Base-by-base conservation (phyloP, 192 early-diverging fungal genomes). In the Coemansia nantahalensis region DNA sequence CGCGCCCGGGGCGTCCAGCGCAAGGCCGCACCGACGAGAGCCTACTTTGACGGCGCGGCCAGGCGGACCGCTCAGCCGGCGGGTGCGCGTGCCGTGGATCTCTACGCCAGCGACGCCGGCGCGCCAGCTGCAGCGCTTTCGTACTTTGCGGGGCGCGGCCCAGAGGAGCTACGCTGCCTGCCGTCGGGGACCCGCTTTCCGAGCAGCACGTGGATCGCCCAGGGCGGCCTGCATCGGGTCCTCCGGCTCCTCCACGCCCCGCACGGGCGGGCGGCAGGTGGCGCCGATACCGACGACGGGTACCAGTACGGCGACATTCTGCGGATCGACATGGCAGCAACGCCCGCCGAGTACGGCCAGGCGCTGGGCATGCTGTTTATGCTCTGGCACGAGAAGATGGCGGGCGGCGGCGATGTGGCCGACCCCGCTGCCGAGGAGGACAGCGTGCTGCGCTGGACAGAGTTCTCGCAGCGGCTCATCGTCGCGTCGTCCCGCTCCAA, bases 371-470 rank as follows among this genome's bases (percentile, higher is more conserved):
- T 47, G 48, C 53, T 76, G 18, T 60, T 63, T 18, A 54, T 59
- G 26, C 56, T 76, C 11, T 76, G 72, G 72, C 33, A 51, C 33
- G 53, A 64, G 35, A 11, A 17, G 9, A 19, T 55, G 26, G 14
- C 22, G 5, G 10, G 8, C 10, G 31, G 1, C 31, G 19, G 30
- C 11, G 48, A 38, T 4, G 5, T 14, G 23, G 49, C 14, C 8
- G 40, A 2, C 5, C 18, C 15, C 22, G 5, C 8, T 31, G 35
- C 4, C n/a, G 17, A 39, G n/a, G 23, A 31, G 11, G 43, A 46
- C 39, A 50, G 60, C 28, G 53, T 68, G 3, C 38, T 68, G 22
- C 65, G 53, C 3, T 76, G 72, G 72, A 68, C 54, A 12, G 57
- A 67, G 12, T 76, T 68, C 40, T 17, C 54, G 14, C 72, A 65